Evolutionary conservation across 2,329 filamentous ascomycete genomes (phyloP).

Genomic region (Sporothrix globosa): DNA sequence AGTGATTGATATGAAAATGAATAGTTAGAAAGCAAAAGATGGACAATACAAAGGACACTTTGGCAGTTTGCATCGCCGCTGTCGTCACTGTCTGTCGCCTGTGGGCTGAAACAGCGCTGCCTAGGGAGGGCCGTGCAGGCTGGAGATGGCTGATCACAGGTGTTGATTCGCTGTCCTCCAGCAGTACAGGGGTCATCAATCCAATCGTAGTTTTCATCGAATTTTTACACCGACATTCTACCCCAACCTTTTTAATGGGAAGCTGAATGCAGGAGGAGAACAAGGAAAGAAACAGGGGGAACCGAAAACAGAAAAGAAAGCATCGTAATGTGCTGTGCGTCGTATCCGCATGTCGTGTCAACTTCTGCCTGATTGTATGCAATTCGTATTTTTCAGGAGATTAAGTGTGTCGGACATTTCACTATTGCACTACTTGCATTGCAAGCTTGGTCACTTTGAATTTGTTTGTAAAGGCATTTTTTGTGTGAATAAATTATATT

Average conservation of each 20-base stretch:
- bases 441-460: background rate
- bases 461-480: background rate
- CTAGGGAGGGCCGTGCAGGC: conserved; percentile 7
- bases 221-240: conserved; percentile 11
- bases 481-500: conserved; percentile 4
- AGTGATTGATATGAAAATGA: background rate
- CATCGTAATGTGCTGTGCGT: background rate
- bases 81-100: background rate
- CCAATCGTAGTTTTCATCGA: background rate
- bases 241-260: conserved; percentile 5
- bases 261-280: background rate
- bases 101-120: conserved; percentile 19
- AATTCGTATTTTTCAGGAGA: background rate
- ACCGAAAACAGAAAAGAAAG: conserved; percentile 5
- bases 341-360: background rate
- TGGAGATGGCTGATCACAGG: background rate
- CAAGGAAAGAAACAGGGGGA: background rate
- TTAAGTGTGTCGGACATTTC: background rate
- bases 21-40: background rate
- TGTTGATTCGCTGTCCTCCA: conserved; percentile 10
- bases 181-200: background rate
- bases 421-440: background rate
- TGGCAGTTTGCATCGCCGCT: background rate
- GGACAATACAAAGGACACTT: conserved; percentile 4
- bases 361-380: background rate